Percentiles rank a stretch among this genome's conserved stretches.
These are phyloP conservation scores for Lentinula lateritia DNA, from an alignment of 768 basidiomycete species.

Conservation along the genomic window DNA sequence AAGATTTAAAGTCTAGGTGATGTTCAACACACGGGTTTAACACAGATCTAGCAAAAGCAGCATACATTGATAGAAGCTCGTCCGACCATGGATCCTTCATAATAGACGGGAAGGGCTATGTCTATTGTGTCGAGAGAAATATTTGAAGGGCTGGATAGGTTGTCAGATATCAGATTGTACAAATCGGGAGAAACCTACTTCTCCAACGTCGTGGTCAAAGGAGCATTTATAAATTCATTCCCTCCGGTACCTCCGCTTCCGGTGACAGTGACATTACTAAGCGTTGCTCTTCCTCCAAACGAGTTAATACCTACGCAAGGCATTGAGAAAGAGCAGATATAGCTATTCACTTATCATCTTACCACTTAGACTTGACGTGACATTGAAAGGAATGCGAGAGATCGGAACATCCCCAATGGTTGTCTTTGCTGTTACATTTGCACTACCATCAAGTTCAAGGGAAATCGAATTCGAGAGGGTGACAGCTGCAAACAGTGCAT, in stretches of 20 bases:
- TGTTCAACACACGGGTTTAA: neutral
- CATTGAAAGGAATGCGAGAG: conserved; percentile 55
- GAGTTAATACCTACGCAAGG: conserved; percentile 44
- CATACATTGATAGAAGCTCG: conserved; percentile 54
- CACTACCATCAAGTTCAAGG: conserved; percentile 49
- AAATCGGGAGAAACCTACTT: conserved; percentile 24
- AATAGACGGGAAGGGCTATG: conserved; percentile 54
- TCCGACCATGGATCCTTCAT: conserved; percentile 51
- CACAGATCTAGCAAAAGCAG: neutral
- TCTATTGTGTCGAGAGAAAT: conserved; percentile 54
- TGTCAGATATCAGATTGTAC: neutral
- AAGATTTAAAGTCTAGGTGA: conserved; percentile 45
- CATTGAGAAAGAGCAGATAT: neutral
- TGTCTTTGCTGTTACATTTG: conserved; percentile 55
- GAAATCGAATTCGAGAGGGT: conserved; percentile 40
- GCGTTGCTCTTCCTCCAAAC: conserved; percentile 46
- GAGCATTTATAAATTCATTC: conserved; percentile 50
- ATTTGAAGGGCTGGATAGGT: conserved; percentile 43
- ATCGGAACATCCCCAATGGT: conserved; percentile 65
- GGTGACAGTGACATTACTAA: conserved; percentile 53
- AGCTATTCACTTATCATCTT: neutral
- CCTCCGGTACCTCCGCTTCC: conserved; percentile 66
- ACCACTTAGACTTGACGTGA: conserved; percentile 53
- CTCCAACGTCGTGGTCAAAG: conserved; percentile 49
- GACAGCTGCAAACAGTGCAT: conserved; percentile 51